Conservation (phyloP, 2,329 filamentous ascomycete species). For the Akanthomyces uredinophilus region DNA sequence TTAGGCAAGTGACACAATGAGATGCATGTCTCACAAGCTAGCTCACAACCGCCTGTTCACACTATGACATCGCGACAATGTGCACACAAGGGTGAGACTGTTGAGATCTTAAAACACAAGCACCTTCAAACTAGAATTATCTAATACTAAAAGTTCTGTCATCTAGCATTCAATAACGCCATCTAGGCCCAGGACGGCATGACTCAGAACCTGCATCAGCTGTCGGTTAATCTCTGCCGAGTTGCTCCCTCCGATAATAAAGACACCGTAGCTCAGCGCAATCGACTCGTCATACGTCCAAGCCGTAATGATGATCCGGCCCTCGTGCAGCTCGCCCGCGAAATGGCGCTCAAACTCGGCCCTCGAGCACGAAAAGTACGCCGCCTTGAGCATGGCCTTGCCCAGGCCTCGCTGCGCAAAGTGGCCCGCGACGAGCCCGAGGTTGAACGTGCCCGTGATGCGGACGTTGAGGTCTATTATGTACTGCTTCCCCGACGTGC, state of each 20-base stretch:
- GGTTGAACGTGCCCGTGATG: constrained; percentile 1
- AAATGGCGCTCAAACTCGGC: constrained; percentile 7
- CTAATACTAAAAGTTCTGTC: no score
- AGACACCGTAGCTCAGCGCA: constrained; percentile 4
- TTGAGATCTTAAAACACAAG: no score
- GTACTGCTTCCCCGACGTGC: background rate
- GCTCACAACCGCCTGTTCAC: no score
- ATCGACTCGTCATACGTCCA: constrained; percentile 11
- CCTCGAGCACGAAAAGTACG: constrained; percentile 9
- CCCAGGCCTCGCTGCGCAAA: constrained; percentile 7
- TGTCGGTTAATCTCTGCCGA: background rate
- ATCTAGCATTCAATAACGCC: background rate
- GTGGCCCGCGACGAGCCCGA: constrained; percentile 10
- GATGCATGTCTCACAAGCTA: no score
- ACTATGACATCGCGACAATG: no score
- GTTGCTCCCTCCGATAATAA: constrained; percentile 7
- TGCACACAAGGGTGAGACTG: no score
- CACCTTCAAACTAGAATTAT: no score
- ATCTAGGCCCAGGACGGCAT: background rate
- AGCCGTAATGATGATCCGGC: constrained; percentile 8
- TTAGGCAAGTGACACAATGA: no score
- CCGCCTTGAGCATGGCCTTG: constrained; percentile 2
- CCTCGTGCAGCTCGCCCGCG: background rate
- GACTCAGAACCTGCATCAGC: background rate
- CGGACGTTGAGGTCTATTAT: constrained; percentile 14